Evolutionary conservation across 768 basidiomycete genomes (phyloP).

Genomic region (Pholiota molesta): DNA sequence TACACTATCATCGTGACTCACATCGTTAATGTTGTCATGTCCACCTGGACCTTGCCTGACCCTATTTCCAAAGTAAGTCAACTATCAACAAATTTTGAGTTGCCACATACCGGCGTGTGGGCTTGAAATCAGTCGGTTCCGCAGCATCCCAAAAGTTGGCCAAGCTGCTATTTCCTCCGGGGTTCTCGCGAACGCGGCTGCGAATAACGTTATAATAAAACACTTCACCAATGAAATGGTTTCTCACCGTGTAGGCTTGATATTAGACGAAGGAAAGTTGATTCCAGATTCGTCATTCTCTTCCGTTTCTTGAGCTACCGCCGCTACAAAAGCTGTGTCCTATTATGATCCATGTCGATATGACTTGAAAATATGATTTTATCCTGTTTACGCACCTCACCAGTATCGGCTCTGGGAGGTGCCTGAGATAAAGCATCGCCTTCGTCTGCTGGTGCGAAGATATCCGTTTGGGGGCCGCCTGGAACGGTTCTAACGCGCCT

Average conservation of each 20-base stretch:
- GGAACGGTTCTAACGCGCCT: conserved; percentile 61
- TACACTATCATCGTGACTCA: conserved; percentile 21
- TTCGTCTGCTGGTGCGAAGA: conserved; percentile 49
- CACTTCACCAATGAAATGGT: neutral
- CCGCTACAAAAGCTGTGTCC: neutral
- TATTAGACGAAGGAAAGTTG: conserved; percentile 33
- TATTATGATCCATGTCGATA: neutral
- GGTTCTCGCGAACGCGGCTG: conserved; percentile 47
- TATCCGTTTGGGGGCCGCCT: conserved; percentile 53
- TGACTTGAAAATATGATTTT: neutral
- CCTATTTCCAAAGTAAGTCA: conserved; percentile 34
- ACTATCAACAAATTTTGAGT: neutral
- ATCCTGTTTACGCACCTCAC: conserved; percentile 10
- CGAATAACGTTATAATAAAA: neutral
- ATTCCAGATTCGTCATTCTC: conserved; percentile 36
- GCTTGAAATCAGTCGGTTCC: conserved; percentile 56
- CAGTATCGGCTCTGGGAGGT: conserved; percentile 38
- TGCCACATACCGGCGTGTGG: conserved; percentile 63
- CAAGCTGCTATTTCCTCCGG: conserved; percentile 47
- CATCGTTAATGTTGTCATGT: conserved; percentile 55
- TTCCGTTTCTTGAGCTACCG: conserved; percentile 1
- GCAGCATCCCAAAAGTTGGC: conserved; percentile 52
- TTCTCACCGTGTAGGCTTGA: conserved; percentile 55
- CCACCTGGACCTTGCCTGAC: conserved; percentile 74
- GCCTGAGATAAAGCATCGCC: conserved; percentile 65